Evolutionary conservation across 768 basidiomycete genomes (phyloP).

Genomic region (Lactifluus rugatus): DNA sequence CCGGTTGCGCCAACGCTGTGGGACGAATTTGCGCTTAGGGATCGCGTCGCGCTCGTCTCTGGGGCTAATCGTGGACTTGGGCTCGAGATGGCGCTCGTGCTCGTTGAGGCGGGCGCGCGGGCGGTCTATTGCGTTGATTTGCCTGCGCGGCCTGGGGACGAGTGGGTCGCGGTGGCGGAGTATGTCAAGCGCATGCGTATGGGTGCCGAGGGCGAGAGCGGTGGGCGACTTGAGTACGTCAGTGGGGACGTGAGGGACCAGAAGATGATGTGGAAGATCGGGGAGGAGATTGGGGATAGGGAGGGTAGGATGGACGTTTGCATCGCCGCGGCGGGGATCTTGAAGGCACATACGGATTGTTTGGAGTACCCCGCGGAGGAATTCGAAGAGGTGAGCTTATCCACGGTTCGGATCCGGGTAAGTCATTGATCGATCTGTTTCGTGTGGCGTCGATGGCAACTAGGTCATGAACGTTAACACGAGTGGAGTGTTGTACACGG

Average conservation of each 20-base stretch:
- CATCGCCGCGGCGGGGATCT: slow-evolving; percentile 68
- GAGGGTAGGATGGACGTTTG: slow-evolving; percentile 70
- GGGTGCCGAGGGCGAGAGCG: neutral
- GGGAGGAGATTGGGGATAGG: slow-evolving; percentile 48
- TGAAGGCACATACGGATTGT: slow-evolving; percentile 50
- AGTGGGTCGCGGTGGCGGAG: slow-evolving; percentile 44
- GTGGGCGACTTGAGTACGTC: slow-evolving; percentile 45
- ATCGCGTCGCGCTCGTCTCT: slow-evolving; percentile 40
- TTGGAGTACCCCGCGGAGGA: slow-evolving; percentile 55
- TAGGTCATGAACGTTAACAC: slow-evolving; percentile 61
- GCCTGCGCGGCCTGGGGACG: slow-evolving; percentile 42
- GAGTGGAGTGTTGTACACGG: slow-evolving; percentile 31
- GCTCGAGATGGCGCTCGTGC: slow-evolving; percentile 71
- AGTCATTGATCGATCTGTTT: neutral
- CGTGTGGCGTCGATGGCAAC: neutral
- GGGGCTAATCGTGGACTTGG: slow-evolving; percentile 49
- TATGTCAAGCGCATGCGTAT: slow-evolving; percentile 34
- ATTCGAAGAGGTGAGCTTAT: slow-evolving; percentile 45
- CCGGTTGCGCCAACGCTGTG: slow-evolving; percentile 44
- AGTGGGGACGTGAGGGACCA: slow-evolving; percentile 59
- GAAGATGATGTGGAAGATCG: slow-evolving; percentile 44
- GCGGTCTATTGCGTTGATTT: slow-evolving; percentile 65
- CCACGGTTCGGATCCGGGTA: too few species aligned
- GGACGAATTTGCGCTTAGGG: slow-evolving; percentile 47
- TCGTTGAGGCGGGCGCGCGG: slow-evolving; percentile 63